These are phyloP conservation scores for Colletotrichum tropicale DNA, from an alignment of 2,329 filamentous ascomycete species.

Conservation along the genomic window DNA sequence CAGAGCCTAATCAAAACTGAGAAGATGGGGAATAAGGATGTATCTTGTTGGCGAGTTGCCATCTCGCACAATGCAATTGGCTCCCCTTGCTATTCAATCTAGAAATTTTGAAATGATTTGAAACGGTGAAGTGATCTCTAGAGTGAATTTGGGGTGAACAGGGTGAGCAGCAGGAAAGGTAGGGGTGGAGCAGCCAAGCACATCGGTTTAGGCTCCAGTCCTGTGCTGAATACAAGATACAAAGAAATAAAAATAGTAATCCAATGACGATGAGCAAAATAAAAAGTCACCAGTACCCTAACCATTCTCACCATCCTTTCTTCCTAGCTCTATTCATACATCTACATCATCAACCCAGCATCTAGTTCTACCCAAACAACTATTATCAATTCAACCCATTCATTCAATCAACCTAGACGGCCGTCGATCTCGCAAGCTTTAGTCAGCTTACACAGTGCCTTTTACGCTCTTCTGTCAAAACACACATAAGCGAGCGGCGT, in stretches of 20 bases:
- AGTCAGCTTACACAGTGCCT: background rate
- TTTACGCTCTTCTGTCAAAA: background rate
- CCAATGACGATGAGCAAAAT: background rate
- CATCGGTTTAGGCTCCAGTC: background rate
- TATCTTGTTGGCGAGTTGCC: background rate
- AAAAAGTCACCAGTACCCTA: background rate
- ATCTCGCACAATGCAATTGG: background rate
- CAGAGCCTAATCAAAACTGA: background rate
- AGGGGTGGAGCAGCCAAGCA: background rate
- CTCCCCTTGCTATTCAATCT: background rate
- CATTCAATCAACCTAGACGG: background rate
- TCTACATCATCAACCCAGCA: background rate
- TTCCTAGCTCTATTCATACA: background rate
- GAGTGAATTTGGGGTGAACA: background rate
- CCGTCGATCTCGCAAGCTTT: background rate
- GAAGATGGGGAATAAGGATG: background rate
- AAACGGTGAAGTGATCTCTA: background rate
- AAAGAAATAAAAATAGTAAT: background rate
- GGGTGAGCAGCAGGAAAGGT: background rate
- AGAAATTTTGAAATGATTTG: background rate
- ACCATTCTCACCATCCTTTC: background rate
- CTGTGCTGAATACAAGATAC: background rate
- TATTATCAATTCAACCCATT: background rate
- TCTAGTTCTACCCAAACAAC: background rate
- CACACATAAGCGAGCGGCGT: background rate